Percentiles rank a stretch among this genome's conserved stretches.
Conservation (phyloP, 768 basidiomycete species). For the Leccinum variicolor region DNA sequence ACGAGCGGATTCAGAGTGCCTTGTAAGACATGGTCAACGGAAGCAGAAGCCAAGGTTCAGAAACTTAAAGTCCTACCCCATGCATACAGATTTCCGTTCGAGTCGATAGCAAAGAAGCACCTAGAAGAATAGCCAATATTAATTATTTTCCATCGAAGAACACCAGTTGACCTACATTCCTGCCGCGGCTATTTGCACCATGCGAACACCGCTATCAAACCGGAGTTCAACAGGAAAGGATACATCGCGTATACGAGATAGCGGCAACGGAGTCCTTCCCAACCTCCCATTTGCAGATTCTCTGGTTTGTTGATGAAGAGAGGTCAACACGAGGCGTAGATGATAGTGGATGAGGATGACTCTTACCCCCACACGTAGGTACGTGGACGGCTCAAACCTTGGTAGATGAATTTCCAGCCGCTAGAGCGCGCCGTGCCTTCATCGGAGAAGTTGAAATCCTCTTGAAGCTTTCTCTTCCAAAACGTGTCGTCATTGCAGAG, state of each 20-base stretch:
- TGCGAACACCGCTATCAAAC: conserved; percentile 51
- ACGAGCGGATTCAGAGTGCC: conserved; percentile 57
- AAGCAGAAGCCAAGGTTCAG: neutral
- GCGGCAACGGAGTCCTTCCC: conserved; percentile 41
- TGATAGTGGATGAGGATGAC: neutral
- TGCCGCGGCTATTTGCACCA: conserved; percentile 74
- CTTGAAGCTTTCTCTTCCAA: conserved; percentile 67
- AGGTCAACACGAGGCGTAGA: conserved; percentile 1
- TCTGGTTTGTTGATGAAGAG: conserved; percentile 34
- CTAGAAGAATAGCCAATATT: conserved; percentile 35
- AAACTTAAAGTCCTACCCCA: conserved; percentile 57
- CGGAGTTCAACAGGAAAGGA: conserved; percentile 64
- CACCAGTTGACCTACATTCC: conserved; percentile 60
- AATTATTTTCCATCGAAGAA: conserved; percentile 1
- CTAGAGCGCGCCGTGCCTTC: conserved; percentile 66
- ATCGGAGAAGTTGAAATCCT: conserved; percentile 78
- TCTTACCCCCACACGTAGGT: conserved; percentile 62
- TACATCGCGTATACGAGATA: conserved; percentile 35
- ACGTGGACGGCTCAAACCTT: conserved; percentile 54
- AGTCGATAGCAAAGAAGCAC: conserved; percentile 86
- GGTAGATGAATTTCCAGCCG: conserved; percentile 82
- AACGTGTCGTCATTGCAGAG: conserved; percentile 70
- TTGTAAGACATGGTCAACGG: conserved; percentile 26
- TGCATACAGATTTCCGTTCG: conserved; percentile 66
- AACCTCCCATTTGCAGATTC: conserved; percentile 61